These are phyloP conservation scores for Novymonas esmeraldas DNA, from an alignment of 208 protist species.

Conservation along the genomic window DNA sequence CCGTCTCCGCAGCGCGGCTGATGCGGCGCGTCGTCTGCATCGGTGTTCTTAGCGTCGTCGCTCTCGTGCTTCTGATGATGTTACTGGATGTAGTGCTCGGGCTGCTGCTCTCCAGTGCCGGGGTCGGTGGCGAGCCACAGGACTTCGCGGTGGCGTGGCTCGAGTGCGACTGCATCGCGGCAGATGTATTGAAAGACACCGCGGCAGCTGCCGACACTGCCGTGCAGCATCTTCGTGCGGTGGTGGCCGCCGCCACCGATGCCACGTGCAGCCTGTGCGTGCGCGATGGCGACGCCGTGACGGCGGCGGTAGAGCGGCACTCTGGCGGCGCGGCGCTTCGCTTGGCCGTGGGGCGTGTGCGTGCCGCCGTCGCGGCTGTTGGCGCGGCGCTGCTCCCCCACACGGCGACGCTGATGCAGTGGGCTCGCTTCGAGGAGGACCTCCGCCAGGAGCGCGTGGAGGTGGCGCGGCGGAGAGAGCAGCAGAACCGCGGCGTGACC, in stretches of 20 bases:
- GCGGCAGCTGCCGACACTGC: not conserved
- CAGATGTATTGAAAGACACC: not conserved
- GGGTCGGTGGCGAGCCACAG: not conserved
- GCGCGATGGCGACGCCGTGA: too few species aligned
- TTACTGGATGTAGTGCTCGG: not conserved
- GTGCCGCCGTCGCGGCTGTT: not conserved
- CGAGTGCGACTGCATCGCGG: conserved; percentile 9
- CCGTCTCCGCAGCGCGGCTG: not conserved
- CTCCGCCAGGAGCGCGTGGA: not conserved
- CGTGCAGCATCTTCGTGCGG: too few species aligned
- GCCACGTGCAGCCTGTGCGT: too few species aligned
- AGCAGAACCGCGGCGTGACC: conserved; percentile 16
- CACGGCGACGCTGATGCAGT: not conserved
- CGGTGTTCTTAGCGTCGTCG: not conserved
- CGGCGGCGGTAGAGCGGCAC: too few species aligned
- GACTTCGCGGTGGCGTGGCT: conserved; percentile 10
- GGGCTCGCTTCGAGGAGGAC: not conserved
- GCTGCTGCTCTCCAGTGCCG: not conserved
- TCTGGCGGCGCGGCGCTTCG: too few species aligned
- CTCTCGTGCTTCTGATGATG: not conserved
- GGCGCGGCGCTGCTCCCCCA: not conserved
- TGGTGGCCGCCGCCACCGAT: too few species aligned
- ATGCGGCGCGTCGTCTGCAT: not conserved
- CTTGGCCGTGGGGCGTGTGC: not conserved
- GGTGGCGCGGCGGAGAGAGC: not conserved